These are phyloP conservation scores for Phylloporus sp. DNA, from an alignment of 768 basidiomycete genomes.

Conservation along the genomic window DNA sequence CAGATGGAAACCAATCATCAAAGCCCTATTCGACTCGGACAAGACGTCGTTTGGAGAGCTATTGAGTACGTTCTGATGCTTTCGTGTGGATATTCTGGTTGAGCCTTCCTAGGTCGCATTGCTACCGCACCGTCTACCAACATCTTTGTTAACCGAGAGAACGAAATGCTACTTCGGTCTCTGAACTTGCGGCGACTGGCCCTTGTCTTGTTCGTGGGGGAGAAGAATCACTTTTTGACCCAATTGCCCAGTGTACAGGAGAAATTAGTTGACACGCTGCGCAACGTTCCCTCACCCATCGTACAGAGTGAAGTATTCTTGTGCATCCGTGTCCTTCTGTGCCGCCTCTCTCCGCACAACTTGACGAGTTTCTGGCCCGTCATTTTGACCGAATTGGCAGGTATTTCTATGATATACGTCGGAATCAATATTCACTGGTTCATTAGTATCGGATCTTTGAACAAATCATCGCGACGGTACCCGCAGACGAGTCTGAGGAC, in stretches of 20 bases:
- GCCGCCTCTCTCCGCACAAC: conserved; percentile 86
- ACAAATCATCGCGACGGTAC: conserved; percentile 63
- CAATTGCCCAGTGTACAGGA: conserved; percentile 95
- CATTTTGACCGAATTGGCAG: conserved; percentile 84
- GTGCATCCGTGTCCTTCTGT: conserved; percentile 87
- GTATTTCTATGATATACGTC: conserved; percentile 16
- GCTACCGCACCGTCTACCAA: conserved; percentile 87
- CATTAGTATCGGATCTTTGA: conserved; percentile 89
- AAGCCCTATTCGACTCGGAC: conserved; percentile 78
- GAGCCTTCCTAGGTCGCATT: conserved; percentile 55
- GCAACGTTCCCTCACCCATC: conserved; percentile 71
- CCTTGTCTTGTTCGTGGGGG: conserved; percentile 80
- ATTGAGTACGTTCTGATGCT: conserved; percentile 50
- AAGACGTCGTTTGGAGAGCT: conserved; percentile 83
- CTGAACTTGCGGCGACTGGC: conserved; percentile 85
- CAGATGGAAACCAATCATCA: conserved; percentile 77
- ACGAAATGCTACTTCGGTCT: conserved; percentile 85
- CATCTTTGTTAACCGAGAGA: conserved; percentile 93
- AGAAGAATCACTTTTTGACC: conserved; percentile 86
- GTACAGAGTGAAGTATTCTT: conserved; percentile 95
- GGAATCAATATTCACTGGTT: not conserved
- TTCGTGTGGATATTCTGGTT: conserved; percentile 23
- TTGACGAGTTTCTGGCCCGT: conserved; percentile 97
- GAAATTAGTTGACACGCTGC: conserved; percentile 89
- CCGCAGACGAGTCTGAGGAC: conserved; percentile 81